These are phyloP conservation scores for Ogataea polymorpha DNA, from an alignment of 805 yeast species.

Conservation along the genomic window DNA sequence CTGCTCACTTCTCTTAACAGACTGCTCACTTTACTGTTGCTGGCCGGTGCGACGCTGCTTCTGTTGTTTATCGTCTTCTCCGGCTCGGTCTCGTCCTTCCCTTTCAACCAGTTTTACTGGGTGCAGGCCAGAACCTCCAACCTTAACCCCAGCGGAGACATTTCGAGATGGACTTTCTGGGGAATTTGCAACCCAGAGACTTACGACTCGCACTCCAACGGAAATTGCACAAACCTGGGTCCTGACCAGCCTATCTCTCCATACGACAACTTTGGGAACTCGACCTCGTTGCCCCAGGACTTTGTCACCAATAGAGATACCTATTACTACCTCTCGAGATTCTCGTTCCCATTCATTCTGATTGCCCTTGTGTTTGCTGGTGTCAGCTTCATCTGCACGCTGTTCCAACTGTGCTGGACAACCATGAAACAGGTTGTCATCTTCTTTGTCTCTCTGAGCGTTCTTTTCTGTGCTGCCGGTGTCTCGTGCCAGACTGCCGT, in stretches of 20 bases:
- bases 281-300: conserved; percentile 46
- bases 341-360: conserved; percentile 60
- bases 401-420: conserved; percentile 55
- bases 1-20: conserved; percentile 23
- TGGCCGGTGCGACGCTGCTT: conserved; percentile 47
- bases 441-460: conserved; percentile 48
- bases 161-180: conserved; percentile 83
- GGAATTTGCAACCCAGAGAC: conserved; percentile 55
- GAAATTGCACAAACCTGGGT: conserved; percentile 39
- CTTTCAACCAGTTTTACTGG: conserved; percentile 69
- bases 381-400: conserved; percentile 52
- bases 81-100: conserved; percentile 56
- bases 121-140: conserved; percentile 62
- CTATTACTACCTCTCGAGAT: conserved; percentile 63
- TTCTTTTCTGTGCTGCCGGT: conserved; percentile 56
- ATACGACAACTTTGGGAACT: conserved; percentile 63
- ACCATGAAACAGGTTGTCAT: conserved; percentile 54
- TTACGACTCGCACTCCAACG: conserved; percentile 26
- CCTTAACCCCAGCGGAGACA: conserved; percentile 41
- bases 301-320: conserved; percentile 54
- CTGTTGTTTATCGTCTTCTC: conserved; percentile 60
- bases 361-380: conserved; percentile 61
- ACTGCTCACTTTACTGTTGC: conserved; percentile 31
- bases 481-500: conserved; percentile 75
- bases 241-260: conserved; percentile 79